Conservation (phyloP, 1,284 basidiomycete genomes). For the Pyrrhoderma lamaoense region DNA sequence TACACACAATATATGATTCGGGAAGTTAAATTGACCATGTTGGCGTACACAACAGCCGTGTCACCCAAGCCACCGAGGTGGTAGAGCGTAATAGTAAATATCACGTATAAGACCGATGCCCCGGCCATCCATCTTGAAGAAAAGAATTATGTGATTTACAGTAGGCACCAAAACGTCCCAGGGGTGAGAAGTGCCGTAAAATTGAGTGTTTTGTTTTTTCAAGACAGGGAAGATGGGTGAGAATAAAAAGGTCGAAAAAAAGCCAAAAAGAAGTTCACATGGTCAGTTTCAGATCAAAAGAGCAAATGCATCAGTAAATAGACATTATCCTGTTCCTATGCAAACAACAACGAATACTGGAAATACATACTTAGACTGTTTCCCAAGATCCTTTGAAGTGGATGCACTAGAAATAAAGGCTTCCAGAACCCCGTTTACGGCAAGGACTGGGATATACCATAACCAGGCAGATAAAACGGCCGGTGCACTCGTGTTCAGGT, state of each 20-base stretch:
- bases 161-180: too few relatives aligned
- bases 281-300: too few relatives aligned
- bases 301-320: neutral
- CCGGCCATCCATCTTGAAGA: slow-evolving; percentile 57
- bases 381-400: slow-evolving; percentile 49
- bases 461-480: slow-evolving; percentile 70
- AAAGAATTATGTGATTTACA: too few relatives aligned
- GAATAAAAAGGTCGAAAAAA: neutral
- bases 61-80: slow-evolving; percentile 47
- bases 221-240: neutral
- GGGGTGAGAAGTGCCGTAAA: too few relatives aligned
- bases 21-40: slow-evolving; percentile 55
- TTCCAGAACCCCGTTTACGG: slow-evolving; percentile 84
- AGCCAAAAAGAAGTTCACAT: neutral
- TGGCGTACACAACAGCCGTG: slow-evolving; percentile 68
- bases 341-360: too few relatives aligned
- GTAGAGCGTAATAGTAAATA: slow-evolving; percentile 45
- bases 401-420: slow-evolving; percentile 82
- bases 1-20: slow-evolving; percentile 47
- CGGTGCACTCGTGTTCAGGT: slow-evolving; percentile 67
- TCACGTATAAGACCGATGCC: slow-evolving; percentile 58
- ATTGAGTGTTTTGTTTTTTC: too few relatives aligned
- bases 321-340: slow-evolving; percentile 12
- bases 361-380: slow-evolving; percentile 50
- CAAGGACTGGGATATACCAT: slow-evolving; percentile 82